Evolutionary conservation across 2,329 filamentous ascomycete species (phyloP).

Genomic region (Aspergillus sp.): DNA sequence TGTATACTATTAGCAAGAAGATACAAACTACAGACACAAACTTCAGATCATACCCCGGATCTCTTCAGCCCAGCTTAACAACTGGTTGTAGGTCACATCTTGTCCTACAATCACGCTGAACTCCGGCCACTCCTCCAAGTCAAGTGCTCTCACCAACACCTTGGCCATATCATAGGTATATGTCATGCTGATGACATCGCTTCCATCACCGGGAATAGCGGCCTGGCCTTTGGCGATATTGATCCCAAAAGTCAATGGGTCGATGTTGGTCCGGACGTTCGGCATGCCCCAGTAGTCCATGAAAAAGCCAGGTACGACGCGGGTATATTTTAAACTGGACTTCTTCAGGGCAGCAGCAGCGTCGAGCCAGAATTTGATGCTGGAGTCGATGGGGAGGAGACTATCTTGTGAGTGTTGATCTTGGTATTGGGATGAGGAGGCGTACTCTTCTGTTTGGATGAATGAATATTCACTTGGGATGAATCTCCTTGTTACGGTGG

Average conservation of each 20-base stretch:
- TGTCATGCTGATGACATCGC: constrained; percentile 43
- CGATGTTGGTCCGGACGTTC: constrained; percentile 33
- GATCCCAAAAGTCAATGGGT: constrained; percentile 37
- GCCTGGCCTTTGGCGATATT: constrained; percentile 43
- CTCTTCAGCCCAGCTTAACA: constrained; percentile 41
- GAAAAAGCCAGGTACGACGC: constrained; percentile 40
- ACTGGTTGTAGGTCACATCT: constrained; percentile 41
- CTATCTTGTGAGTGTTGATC: constrained; percentile 7
- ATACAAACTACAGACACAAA: not conserved
- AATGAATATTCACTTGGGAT: constrained; percentile 42
- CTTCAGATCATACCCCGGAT: constrained; percentile 31
- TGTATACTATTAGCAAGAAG: constrained; percentile 1
- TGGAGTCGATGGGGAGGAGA: constrained; percentile 22
- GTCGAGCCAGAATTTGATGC: constrained; percentile 25
- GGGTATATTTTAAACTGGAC: constrained; percentile 34
- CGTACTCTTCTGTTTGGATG: constrained; percentile 27
- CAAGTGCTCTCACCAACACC: constrained; percentile 41
- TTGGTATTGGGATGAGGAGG: not conserved
- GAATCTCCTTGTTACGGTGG: constrained; percentile 35
- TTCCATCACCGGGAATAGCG: constrained; percentile 47
- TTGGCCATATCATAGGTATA: constrained; percentile 47
- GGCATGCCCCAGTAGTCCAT: constrained; percentile 45
- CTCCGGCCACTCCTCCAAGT: constrained; percentile 42
- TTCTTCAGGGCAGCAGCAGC: constrained; percentile 24
- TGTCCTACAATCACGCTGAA: constrained; percentile 35